phyloP scores from a whole-genome alignment of 139 green algal species.

The Dunaliella primolecta region DNA sequence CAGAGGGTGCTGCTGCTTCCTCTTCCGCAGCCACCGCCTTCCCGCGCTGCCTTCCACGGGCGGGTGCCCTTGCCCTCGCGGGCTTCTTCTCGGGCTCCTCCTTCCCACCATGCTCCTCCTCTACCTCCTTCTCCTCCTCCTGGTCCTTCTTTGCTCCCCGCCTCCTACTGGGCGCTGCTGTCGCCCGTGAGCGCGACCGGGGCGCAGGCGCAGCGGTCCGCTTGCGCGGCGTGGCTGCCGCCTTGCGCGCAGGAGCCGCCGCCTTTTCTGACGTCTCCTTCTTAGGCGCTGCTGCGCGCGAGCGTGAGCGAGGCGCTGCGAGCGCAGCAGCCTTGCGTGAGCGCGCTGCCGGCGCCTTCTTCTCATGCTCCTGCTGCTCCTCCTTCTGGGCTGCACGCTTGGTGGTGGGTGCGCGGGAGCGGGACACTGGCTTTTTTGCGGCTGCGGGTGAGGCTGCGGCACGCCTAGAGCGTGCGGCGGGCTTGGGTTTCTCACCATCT shows the following conservation, averaged over 20 bases:
- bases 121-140: neutral
- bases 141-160: constrained; percentile 1
- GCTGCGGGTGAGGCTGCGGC: too few relatives aligned
- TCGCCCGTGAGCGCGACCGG: neutral
- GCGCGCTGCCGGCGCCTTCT: neutral
- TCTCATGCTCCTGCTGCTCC: neutral
- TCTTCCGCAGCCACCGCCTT: too few relatives aligned
- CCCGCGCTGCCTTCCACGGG: too few relatives aligned
- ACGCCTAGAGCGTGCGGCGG: neutral
- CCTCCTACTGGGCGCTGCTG: constrained; percentile 1
- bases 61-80: neutral
- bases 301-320: neutral
- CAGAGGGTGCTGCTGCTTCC: too few relatives aligned
- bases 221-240: constrained; percentile 9
- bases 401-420: neutral
- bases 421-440: neutral
- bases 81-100: neutral
- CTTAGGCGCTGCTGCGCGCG: neutral
- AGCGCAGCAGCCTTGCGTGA: neutral
- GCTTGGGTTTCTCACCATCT: neutral
- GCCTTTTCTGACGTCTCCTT: constrained; percentile 2
- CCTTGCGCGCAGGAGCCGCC: neutral
- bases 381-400: neutral
- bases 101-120: constrained; percentile 2
- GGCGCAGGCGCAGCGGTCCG: neutral